These are phyloP conservation scores for Penicillium vulpinum DNA, from an alignment of 2,329 filamentous ascomycete species.

Conservation along the genomic window DNA sequence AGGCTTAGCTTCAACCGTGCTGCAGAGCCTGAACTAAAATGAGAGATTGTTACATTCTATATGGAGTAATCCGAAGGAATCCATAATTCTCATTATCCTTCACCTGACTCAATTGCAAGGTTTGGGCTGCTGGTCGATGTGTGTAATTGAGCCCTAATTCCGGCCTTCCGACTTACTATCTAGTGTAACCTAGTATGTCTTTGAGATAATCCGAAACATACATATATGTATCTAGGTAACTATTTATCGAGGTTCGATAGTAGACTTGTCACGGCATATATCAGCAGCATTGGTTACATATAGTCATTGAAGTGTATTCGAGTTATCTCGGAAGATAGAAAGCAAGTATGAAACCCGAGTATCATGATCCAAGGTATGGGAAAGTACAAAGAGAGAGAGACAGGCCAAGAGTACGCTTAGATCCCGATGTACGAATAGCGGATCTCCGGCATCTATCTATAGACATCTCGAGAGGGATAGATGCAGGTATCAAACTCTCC, in stretches of 20 bases:
- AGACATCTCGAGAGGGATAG: conserved; percentile 4
- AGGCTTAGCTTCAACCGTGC: conserved; percentile 4
- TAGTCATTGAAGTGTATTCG: background rate
- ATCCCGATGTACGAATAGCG: conserved; percentile 5
- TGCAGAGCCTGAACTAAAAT: background rate
- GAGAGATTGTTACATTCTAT: background rate
- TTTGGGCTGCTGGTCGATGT: background rate
- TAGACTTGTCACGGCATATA: background rate
- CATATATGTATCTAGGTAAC: background rate
- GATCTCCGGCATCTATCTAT: conserved; percentile 13
- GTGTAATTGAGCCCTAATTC: conserved; percentile 2
- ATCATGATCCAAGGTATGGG: background rate
- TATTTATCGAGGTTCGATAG: background rate
- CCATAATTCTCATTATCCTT: background rate
- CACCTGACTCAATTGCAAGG: conserved; percentile 1
- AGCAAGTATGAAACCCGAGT: background rate
- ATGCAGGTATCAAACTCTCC: conserved; percentile 2
- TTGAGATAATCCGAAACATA: background rate
- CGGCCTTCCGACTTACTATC: conserved; percentile 5
- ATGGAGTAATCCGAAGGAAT: background rate
- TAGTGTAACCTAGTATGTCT: conserved; percentile 5
- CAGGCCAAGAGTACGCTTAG: background rate
- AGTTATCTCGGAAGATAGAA: background rate
- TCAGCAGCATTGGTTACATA: background rate
- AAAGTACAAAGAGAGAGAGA: background rate